Evolutionary conservation across 257 asterid species (phyloP).

Genomic region (Cynanchum wilfordii): DNA sequence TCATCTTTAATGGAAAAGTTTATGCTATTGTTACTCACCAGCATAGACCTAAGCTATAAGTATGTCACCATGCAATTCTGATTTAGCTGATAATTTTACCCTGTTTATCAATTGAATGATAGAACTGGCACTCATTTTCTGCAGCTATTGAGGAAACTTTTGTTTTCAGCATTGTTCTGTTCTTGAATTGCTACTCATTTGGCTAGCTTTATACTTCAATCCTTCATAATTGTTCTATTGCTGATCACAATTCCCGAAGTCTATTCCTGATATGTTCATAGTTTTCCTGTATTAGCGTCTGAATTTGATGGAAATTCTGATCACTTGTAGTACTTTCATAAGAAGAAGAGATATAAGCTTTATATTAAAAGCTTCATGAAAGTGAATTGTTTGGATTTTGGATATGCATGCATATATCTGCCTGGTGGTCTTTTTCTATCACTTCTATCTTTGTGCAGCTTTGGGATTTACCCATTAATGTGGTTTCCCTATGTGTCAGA

Average conservation of each 20-base stretch:
- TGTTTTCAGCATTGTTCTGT: neutral
- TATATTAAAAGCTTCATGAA: neutral
- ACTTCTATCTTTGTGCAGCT: neutral
- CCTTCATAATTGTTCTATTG: neutral
- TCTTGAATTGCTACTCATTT: neutral
- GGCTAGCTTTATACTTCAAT: neutral
- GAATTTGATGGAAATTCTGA: neutral
- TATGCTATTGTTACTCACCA: neutral
- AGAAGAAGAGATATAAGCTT: neutral
- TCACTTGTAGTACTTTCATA: neutral
- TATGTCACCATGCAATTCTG: neutral
- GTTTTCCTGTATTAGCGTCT: neutral
- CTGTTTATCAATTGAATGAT: neutral
- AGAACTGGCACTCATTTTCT: neutral
- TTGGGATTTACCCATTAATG: neutral
- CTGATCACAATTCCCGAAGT: neutral
- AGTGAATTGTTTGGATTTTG: neutral
- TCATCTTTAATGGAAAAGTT: neutral
- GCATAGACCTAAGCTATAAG: neutral
- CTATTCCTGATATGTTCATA: neutral
- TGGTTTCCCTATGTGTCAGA: conserved; percentile 11
- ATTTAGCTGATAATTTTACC: neutral
- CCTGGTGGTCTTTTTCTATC: neutral
- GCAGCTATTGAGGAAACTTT: neutral
- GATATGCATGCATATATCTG: neutral